Percentiles rank a stretch among this genome's conserved stretches.
These are phyloP conservation scores for Baudoinia panamericana DNA, from an alignment of 495 filamentous ascomycete species.

Conservation along the genomic window DNA sequence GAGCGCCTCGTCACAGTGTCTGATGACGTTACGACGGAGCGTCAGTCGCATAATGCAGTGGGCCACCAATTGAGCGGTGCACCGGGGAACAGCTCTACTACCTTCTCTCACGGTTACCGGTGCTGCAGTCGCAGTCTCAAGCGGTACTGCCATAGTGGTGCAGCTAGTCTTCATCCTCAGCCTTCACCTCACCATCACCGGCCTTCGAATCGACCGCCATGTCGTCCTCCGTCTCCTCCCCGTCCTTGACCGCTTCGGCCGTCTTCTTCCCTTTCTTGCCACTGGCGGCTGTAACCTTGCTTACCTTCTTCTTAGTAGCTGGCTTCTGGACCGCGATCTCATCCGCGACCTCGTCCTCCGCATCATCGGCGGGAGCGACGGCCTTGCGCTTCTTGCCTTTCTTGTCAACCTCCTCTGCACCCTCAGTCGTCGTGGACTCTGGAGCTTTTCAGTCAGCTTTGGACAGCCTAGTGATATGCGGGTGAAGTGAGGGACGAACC, in stretches of 20 bases:
- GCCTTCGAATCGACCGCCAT: too few species aligned
- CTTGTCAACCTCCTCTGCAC: neutral
- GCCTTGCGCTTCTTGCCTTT: constrained; percentile 8
- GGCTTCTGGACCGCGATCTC: neutral
- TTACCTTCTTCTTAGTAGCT: constrained; percentile 6
- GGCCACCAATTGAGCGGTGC: too few species aligned
- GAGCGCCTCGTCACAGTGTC: too few species aligned
- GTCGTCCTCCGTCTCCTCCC: neutral
- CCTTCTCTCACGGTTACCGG: too few species aligned
- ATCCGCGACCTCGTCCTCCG: constrained; percentile 1
- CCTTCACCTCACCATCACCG: neutral
- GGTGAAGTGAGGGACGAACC: neutral
- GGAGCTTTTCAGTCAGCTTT: neutral
- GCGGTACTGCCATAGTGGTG: too few species aligned
- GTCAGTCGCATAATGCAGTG: too few species aligned
- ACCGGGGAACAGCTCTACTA: too few species aligned
- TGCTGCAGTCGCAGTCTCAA: too few species aligned
- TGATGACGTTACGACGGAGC: too few species aligned
- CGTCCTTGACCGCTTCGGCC: neutral
- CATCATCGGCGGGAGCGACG: neutral
- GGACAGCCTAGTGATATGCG: neutral
- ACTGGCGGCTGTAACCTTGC: neutral
- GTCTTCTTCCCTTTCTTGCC: neutral
- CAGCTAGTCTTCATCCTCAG: neutral
- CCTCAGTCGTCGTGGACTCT: neutral